Evolutionary conservation across 768 basidiomycete genomes (phyloP).

Genomic region (Kockovaella imperatae): DNA sequence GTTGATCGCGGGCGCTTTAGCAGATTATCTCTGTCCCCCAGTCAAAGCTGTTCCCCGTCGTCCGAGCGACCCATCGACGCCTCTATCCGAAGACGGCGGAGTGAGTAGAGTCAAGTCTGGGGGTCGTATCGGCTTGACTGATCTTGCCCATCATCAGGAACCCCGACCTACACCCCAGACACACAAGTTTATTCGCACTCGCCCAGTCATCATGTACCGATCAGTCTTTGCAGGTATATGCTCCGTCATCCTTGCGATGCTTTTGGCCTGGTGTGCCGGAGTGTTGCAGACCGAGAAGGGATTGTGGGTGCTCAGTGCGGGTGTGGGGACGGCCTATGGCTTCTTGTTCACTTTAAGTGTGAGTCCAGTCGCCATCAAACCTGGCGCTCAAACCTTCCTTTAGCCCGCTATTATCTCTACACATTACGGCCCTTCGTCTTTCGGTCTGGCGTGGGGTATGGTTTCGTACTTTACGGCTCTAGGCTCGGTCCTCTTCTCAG

Average conservation of each 20-base stretch:
- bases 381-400: neutral
- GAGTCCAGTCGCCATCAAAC: constrained; percentile 7
- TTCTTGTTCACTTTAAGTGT: constrained; percentile 41
- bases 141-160: too few species aligned
- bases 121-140: too few species aligned
- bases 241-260: constrained; percentile 21
- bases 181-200: constrained; percentile 24
- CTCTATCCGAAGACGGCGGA: constrained; percentile 13
- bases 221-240: constrained; percentile 34
- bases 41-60: constrained; percentile 15
- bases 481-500: constrained; percentile 40
- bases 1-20: constrained; percentile 32
- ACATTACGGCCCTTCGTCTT: constrained; percentile 43
- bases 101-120: too few species aligned
- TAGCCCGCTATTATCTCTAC: constrained; percentile 42
- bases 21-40: constrained; percentile 38
- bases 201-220: constrained; percentile 18
- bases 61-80: too few species aligned
- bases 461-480: constrained; percentile 42
- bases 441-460: constrained; percentile 45
- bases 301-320: constrained; percentile 38
- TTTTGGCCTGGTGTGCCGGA: constrained; percentile 32
- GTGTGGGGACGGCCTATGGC: constrained; percentile 40
- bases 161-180: constrained; percentile 12
- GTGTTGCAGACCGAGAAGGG: constrained; percentile 25